These are phyloP conservation scores for Candida montana DNA, from an alignment of 805 yeast genomes.

Conservation along the genomic window DNA sequence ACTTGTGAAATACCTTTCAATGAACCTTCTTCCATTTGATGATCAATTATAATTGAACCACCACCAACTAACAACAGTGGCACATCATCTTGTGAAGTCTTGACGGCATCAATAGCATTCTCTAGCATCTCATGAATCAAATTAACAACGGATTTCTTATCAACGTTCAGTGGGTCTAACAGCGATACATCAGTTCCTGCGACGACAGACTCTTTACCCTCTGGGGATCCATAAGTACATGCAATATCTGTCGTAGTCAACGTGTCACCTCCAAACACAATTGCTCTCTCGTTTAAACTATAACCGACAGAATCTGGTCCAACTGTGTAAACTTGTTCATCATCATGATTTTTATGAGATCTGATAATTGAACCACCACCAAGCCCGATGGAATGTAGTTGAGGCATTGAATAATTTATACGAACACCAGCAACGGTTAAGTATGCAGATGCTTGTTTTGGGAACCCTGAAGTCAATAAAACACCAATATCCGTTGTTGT, in stretches of 20 bases:
- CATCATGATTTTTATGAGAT: constrained; percentile 14
- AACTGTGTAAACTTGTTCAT: too few relatives aligned
- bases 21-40: constrained; percentile 31
- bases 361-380: constrained; percentile 47
- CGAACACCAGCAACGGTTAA: constrained; percentile 42
- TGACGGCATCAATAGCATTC: constrained; percentile 37
- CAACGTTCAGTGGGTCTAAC: not conserved
- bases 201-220: not conserved
- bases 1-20: constrained; percentile 40
- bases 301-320: constrained; percentile 48
- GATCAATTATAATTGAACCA: constrained; percentile 44
- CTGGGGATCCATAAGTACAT: constrained; percentile 16
- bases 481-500: constrained; percentile 48
- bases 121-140: constrained; percentile 11
- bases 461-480: constrained; percentile 40
- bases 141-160: constrained; percentile 1
- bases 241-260: constrained; percentile 37
- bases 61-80: constrained; percentile 45
- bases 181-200: not conserved
- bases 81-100: constrained; percentile 38
- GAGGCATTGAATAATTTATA: constrained; percentile 47
- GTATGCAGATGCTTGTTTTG: constrained; percentile 40
- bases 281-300: constrained; percentile 27
- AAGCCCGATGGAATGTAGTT: constrained; percentile 42
- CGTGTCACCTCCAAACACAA: constrained; percentile 38